Evolutionary conservation across 202 grass and related monocot genomes (phyloP).

Genomic region (Schoenoplectus triqueter): DNA sequence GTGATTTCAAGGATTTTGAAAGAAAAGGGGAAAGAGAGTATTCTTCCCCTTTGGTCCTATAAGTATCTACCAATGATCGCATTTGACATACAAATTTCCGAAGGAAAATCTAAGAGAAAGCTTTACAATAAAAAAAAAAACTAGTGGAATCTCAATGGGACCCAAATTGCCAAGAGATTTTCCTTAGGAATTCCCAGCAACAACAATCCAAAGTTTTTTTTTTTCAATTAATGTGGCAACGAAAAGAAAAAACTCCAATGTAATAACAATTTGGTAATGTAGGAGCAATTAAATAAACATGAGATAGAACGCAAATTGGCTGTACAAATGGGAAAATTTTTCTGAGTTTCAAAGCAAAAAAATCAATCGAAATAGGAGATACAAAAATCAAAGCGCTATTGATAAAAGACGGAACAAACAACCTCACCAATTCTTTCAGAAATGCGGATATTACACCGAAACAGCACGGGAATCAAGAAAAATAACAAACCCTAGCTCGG

Average conservation of each 20-base stretch:
- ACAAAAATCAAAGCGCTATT: not conserved
- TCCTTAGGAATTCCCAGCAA: not conserved
- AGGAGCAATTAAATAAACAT: not conserved
- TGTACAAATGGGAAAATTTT: not conserved
- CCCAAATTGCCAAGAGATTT: constrained; percentile 4
- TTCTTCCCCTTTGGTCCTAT: constrained; percentile 36
- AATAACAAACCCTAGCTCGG: constrained; percentile 26
- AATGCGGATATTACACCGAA: not conserved
- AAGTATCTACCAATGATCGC: constrained; percentile 25
- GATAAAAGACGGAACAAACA: not conserved
- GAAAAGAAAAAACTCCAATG: not conserved
- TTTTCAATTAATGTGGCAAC: not conserved
- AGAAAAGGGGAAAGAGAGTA: constrained; percentile 29
- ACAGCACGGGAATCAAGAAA: constrained; percentile 23
- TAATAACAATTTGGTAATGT: constrained; percentile 11
- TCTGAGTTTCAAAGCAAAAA: not conserved
- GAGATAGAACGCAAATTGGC: not conserved
- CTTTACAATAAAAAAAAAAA: too few species aligned
- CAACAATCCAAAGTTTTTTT: not conserved
- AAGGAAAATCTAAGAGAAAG: constrained; percentile 13
- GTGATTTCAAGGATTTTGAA: constrained; percentile 13
- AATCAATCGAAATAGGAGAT: not conserved
- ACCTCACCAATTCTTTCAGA: not conserved
- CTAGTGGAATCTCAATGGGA: not conserved
- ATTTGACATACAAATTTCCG: constrained; percentile 27